phyloP scores from a whole-genome alignment of 2,329 filamentous ascomycete species.

The Venturia effusa region DNA sequence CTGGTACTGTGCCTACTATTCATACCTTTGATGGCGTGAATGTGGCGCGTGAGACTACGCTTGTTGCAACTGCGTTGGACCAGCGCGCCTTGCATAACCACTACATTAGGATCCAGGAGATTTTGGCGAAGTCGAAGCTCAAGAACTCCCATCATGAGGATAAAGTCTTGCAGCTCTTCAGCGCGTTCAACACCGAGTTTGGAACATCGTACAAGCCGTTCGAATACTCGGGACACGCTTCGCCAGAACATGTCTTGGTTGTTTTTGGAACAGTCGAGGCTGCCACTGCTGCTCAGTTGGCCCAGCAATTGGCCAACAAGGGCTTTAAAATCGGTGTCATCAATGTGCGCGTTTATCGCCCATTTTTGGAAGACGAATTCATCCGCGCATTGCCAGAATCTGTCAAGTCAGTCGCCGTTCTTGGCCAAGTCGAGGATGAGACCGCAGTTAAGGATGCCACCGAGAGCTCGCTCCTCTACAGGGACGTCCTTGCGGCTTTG shows the following conservation, averaged over 20 bases:
- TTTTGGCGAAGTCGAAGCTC: slow-evolving; percentile 47
- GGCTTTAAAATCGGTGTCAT: slow-evolving; percentile 76
- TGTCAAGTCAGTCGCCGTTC: slow-evolving; percentile 65
- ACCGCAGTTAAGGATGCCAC: slow-evolving; percentile 62
- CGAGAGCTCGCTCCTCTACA: slow-evolving; percentile 75
- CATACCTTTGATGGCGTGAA: slow-evolving; percentile 84
- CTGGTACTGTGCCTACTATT: slow-evolving; percentile 67
- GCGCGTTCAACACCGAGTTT: slow-evolving; percentile 77
- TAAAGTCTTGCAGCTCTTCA: slow-evolving; percentile 59
- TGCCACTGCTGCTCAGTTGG: slow-evolving; percentile 73
- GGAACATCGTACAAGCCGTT: slow-evolving; percentile 89
- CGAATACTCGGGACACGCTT: slow-evolving; percentile 79
- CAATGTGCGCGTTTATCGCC: slow-evolving; percentile 86
- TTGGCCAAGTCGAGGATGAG: slow-evolving; percentile 76
- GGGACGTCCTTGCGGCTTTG: slow-evolving; percentile 79
- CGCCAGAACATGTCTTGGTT: slow-evolving; percentile 73
- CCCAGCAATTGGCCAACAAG: slow-evolving; percentile 57
- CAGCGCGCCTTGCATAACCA: slow-evolving; percentile 56
- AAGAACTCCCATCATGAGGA: slow-evolving; percentile 61
- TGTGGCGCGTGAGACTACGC: slow-evolving; percentile 69
- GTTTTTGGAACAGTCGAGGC: slow-evolving; percentile 89
- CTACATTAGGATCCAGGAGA: slow-evolving; percentile 56
- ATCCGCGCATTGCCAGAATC: slow-evolving; percentile 68
- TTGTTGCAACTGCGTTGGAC: slow-evolving; percentile 72
- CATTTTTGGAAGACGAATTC: slow-evolving; percentile 92